phyloP scores from a whole-genome alignment of 2,329 filamentous ascomycete genomes.

The Paradendryphiella salina region DNA sequence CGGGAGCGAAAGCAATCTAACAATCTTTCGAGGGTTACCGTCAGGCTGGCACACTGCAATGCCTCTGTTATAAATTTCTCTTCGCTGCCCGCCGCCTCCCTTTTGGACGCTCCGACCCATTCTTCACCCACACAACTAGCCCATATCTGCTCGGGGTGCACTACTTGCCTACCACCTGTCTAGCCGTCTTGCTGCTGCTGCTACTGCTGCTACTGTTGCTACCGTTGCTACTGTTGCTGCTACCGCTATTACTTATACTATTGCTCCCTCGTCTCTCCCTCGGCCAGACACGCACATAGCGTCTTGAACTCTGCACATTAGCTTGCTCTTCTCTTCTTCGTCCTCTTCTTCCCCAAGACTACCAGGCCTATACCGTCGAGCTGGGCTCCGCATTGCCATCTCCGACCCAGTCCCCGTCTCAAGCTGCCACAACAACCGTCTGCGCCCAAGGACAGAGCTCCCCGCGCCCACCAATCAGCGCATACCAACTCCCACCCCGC shows the following conservation, averaged over 20 bases:
- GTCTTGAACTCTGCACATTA: slow-evolving; percentile 8
- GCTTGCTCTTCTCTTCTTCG: neutral
- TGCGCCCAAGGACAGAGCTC: slow-evolving; percentile 23
- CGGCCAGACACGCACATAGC: slow-evolving; percentile 11
- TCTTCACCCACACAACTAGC: slow-evolving; percentile 19
- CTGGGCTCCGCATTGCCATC: slow-evolving; percentile 16
- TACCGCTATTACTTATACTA: neutral
- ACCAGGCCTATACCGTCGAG: slow-evolving; percentile 9
- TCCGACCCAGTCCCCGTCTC: slow-evolving; percentile 3
- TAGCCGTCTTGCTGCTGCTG: slow-evolving; percentile 18
- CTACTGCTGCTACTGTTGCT: slow-evolving; percentile 17
- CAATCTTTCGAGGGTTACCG: slow-evolving; percentile 43
- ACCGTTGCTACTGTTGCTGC: neutral
- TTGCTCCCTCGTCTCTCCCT: slow-evolving; percentile 15
- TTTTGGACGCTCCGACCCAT: slow-evolving; percentile 37
- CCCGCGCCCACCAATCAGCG: slow-evolving; percentile 34
- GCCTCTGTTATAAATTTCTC: slow-evolving; percentile 47
- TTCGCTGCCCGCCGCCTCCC: slow-evolving; percentile 38
- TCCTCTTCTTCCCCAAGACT: neutral
- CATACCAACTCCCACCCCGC: slow-evolving; percentile 27
- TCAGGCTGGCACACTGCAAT: slow-evolving; percentile 42
- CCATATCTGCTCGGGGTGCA: neutral
- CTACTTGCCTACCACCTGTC: slow-evolving; percentile 1
- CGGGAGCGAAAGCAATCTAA: slow-evolving; percentile 49
- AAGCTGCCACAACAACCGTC: slow-evolving; percentile 8